Base-by-base conservation (phyloP, 768 basidiomycete genomes). In the Boletus insuetus region DNA sequence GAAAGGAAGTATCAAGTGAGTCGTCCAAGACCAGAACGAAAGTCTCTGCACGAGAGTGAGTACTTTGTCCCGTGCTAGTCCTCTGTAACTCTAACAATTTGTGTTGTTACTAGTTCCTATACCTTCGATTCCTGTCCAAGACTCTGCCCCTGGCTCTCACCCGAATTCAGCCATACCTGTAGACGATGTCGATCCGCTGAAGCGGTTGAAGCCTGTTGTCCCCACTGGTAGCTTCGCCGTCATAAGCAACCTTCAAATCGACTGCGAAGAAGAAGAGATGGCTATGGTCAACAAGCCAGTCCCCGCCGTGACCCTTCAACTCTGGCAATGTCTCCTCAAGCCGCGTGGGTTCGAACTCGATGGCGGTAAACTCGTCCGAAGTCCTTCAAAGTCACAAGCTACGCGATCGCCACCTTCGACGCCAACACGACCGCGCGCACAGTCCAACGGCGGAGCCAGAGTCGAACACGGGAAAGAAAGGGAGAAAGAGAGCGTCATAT, bases 281-380 rank as follows among this genome's bases (percentile, higher is more conserved):
- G 73, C 80, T 0, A 82, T 80, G 0, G 69, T 78, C 17, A 74
- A 82, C 12, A 81, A 77, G 49, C 83, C 84, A n/a, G 73, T 83
- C 2, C 85, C 85, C 1, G 76, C 77, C 0, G 76, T 84, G 3
- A 86, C 85, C 1, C 75, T 87, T 40, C 82, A 84, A 54, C 77
- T 91, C 9, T 91, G 89, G 89, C 77, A 81, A 47, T 79, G 79
- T 57, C 81, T 91, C 24, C 79, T 91, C 29, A 78, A 81, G 53
- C 74, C 80, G 26, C 80, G 89, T 10, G 89, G 89, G 11, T 89
- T 85, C 68, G 79, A 83, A 58, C 69, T 89, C 51, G 70, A 79
- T 19, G 76, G 51, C 12, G 82, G 84, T 10, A 77, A 81, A 58
- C 78, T 91, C 46, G 66, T 87, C 7, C 79, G 82, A 22, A 87